Percentiles rank a stretch among this genome's conserved stretches.
These are phyloP conservation scores for Magnolia officinalis DNA, from an alignment of 164 flowering plant species.

Conservation along the genomic window DNA sequence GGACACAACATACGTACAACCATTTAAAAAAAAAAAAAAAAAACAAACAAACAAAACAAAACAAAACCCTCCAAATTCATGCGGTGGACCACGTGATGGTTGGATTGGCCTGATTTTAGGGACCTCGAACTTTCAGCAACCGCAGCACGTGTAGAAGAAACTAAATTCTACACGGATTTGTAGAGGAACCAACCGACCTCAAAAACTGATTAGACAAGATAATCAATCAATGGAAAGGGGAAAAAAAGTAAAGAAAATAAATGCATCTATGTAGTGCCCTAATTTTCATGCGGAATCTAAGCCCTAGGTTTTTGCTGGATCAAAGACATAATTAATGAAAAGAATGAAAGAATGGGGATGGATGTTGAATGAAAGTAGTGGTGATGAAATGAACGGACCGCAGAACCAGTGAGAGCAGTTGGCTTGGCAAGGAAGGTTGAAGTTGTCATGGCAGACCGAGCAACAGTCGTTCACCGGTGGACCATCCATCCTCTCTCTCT, in stretches of 20 bases:
- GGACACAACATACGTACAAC: no score
- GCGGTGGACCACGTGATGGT: no score
- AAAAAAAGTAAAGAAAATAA: no score
- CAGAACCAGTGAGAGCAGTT: slow-evolving; percentile 99
- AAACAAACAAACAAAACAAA: no score
- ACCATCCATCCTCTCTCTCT: slow-evolving; percentile 6
- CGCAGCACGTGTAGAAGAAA: not conserved
- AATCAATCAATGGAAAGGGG: no score
- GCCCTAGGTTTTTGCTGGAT: not conserved
- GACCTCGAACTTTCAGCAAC: no score
- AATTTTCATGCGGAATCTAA: not conserved
- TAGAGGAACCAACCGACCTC: no score
- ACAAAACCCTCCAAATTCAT: no score
- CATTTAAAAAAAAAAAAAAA: no score
- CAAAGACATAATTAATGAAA: not conserved
- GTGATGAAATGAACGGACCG: slow-evolving; percentile 28
- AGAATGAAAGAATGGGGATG: not conserved
- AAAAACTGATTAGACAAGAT: no score
- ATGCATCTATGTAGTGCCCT: not conserved
- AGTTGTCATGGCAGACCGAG: slow-evolving; percentile 67
- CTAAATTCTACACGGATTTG: not conserved
- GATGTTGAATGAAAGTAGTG: not conserved
- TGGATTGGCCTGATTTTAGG: no score
- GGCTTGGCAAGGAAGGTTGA: slow-evolving; percentile 78
- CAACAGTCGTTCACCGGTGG: slow-evolving; percentile 74